Conservation (phyloP, 257 asterid species). For the Echites panduratus region DNA sequence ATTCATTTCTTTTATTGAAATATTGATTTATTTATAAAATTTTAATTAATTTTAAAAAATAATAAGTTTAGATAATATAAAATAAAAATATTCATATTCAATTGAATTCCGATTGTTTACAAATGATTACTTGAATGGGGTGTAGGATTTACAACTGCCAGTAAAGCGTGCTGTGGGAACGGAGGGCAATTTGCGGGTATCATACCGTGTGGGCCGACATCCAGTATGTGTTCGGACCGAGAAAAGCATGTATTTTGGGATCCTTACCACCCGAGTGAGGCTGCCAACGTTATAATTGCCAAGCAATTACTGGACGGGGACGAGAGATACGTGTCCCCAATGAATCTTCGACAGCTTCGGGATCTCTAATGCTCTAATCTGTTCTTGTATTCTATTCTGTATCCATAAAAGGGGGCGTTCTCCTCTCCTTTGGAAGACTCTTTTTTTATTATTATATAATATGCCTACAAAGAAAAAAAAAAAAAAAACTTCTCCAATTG, state of each 20-base stretch:
- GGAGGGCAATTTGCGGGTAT: constrained; percentile 87
- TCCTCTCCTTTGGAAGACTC: not conserved
- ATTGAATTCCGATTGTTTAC: too few relatives aligned
- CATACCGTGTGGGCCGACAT: constrained; percentile 88
- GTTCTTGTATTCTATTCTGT: not conserved
- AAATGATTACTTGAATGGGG: too few relatives aligned
- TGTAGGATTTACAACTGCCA: constrained; percentile 64
- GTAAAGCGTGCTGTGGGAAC: constrained; percentile 79
- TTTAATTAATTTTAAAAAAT: too few relatives aligned
- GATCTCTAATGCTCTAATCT: constrained; percentile 33
- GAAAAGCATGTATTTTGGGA: constrained; percentile 90
- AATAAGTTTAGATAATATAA: too few relatives aligned
- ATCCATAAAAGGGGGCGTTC: not conserved
- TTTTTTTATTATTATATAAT: not conserved
- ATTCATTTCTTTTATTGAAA: too few relatives aligned
- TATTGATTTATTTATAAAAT: too few relatives aligned
- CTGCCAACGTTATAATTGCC: constrained; percentile 75
- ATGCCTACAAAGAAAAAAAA: not conserved
- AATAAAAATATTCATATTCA: too few relatives aligned
- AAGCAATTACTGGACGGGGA: constrained; percentile 70
- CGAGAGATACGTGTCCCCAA: constrained; percentile 54
- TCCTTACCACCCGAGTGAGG: constrained; percentile 90
- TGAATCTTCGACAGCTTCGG: constrained; percentile 65
- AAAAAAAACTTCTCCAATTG: too few relatives aligned
- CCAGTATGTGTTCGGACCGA: constrained; percentile 63